Evolutionary conservation across 495 filamentous ascomycete genomes (phyloP).

Genomic region (Cercophora newfieldiana): DNA sequence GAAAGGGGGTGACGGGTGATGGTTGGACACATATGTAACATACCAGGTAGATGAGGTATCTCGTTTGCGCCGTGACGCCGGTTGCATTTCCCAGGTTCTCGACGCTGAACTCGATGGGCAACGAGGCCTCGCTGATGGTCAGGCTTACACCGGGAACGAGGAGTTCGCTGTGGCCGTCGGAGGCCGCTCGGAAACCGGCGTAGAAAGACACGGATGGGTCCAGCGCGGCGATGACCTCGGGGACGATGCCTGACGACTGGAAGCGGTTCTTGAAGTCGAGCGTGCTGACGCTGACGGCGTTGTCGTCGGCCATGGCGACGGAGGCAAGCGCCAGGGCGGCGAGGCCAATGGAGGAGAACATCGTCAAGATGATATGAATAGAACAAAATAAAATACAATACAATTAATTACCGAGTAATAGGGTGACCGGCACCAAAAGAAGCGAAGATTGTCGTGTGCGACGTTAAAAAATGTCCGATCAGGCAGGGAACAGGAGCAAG

Average conservation of each 20-base stretch:
- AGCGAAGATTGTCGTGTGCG: neutral
- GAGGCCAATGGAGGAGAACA: conserved; percentile 11
- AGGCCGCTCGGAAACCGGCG: conserved; percentile 21
- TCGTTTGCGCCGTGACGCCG: conserved; percentile 21
- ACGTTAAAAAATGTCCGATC: conserved; percentile 4
- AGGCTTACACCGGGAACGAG: conserved; percentile 23
- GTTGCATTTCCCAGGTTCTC: conserved; percentile 32
- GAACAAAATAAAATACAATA: neutral
- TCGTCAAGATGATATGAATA: neutral
- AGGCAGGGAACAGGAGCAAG: neutral
- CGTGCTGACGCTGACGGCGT: conserved; percentile 23
- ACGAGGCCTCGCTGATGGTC: conserved; percentile 17
- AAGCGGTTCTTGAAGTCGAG: conserved; percentile 30
- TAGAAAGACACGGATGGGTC: conserved; percentile 33
- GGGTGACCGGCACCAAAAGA: conserved; percentile 15
- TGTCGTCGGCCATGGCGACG: conserved; percentile 20
- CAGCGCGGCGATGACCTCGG: conserved; percentile 29
- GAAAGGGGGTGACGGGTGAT: no score
- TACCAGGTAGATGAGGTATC: conserved; percentile 31
- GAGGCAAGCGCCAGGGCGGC: conserved; percentile 17
- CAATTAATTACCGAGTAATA: neutral
- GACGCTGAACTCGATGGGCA: conserved; percentile 30
- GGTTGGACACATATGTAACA: neutral
- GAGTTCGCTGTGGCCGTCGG: conserved; percentile 23
- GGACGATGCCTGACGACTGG: conserved; percentile 28